Percentiles rank a stretch among this genome's conserved stretches.
Evolutionary conservation across 2,329 filamentous ascomycete genomes (phyloP).

Genomic region (Neospermospora avenae): DNA sequence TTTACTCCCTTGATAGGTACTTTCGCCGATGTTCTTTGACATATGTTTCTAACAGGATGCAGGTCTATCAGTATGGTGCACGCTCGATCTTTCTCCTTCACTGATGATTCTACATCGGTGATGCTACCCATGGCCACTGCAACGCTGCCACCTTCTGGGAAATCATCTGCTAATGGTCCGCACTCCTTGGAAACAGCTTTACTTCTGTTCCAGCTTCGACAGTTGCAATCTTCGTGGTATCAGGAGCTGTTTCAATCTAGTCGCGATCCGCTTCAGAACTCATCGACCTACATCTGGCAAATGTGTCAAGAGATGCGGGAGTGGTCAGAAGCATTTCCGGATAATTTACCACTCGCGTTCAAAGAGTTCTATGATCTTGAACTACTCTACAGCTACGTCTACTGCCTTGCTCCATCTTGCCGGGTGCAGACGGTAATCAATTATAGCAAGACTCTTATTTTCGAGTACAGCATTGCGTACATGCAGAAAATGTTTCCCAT

Average conservation of each 20-base stretch:
- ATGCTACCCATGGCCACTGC: conserved; percentile 58
- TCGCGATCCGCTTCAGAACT: conserved; percentile 62
- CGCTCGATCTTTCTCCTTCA: conserved; percentile 86
- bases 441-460: conserved; percentile 76
- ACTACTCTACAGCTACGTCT: conserved; percentile 84
- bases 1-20: conserved; percentile 84
- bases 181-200: conserved; percentile 66
- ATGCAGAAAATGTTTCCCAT: conserved; percentile 70
- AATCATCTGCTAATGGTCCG: conserved; percentile 35
- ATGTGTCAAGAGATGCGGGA: conserved; percentile 72
- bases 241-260: conserved; percentile 82
- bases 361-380: conserved; percentile 82
- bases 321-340: conserved; percentile 78
- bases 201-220: conserved; percentile 78
- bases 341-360: conserved; percentile 60
- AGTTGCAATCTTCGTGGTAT: conserved; percentile 85
- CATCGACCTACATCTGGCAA: conserved; percentile 70
- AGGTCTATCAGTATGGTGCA: conserved; percentile 87
- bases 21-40: conserved; percentile 23
- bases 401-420: conserved; percentile 79
- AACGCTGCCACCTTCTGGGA: conserved; percentile 35
- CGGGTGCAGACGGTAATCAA: conserved; percentile 69
- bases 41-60: conserved; percentile 15
- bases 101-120: conserved; percentile 82
- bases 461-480: conserved; percentile 83